phyloP scores from a whole-genome alignment of 768 basidiomycete genomes.

The Infundibulicybe gibba region DNA sequence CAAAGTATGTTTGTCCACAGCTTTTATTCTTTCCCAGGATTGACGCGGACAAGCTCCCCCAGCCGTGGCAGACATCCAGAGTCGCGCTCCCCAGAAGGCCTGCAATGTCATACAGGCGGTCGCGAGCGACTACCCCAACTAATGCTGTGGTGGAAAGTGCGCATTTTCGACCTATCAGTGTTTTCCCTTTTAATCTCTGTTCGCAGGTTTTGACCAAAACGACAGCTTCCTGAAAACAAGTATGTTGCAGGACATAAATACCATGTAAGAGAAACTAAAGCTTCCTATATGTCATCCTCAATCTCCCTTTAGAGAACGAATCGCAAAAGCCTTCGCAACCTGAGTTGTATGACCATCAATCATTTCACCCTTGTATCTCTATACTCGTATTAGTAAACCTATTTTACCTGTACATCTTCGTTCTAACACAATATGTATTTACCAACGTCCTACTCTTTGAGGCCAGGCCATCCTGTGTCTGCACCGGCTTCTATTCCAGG shows the following conservation, averaged over 20 bases:
- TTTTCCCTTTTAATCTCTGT: not conserved
- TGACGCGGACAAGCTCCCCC: too few relatives aligned
- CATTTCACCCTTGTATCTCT: not conserved
- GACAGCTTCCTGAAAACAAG: conserved; percentile 17
- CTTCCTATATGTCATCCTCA: not conserved
- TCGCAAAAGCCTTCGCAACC: conserved; percentile 26
- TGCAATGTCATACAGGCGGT: too few relatives aligned
- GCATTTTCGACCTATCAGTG: not conserved
- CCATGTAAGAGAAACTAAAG: conserved; percentile 17
- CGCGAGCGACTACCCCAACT: too few relatives aligned
- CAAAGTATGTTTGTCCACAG: too few relatives aligned
- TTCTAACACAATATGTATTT: not conserved
- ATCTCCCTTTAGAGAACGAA: conserved; percentile 24
- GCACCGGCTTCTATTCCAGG: too few relatives aligned
- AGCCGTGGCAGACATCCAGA: too few relatives aligned
- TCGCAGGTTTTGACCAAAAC: conserved; percentile 4
- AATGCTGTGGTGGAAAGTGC: too few relatives aligned
- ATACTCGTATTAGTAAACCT: conserved; percentile 3
- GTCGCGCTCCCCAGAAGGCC: too few relatives aligned
- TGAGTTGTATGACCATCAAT: not conserved
- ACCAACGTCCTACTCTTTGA: too few relatives aligned
- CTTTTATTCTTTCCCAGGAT: too few relatives aligned
- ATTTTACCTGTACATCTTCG: not conserved
- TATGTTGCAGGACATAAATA: conserved; percentile 23
- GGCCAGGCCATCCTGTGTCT: too few relatives aligned